phyloP scores from a whole-genome alignment of 1,284 basidiomycete genomes.

The Cryptococcus sp. region DNA sequence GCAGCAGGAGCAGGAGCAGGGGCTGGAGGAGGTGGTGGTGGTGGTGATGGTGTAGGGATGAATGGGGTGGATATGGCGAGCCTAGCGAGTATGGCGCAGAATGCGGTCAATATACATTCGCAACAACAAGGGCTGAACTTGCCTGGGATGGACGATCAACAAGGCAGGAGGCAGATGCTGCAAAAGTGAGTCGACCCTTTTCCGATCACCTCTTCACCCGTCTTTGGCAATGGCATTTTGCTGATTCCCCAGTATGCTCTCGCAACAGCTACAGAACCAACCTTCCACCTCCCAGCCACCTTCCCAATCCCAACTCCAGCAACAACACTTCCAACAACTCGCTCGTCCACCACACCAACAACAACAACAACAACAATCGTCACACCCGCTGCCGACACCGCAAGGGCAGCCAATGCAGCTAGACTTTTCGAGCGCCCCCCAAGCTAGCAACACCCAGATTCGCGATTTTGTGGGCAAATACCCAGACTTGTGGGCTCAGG shows the following conservation, averaged over 20 bases:
- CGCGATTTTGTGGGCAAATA: background rate
- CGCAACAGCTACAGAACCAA: slow-evolving; percentile 2
- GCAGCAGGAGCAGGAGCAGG: too few relatives aligned
- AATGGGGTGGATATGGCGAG: background rate
- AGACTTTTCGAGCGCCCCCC: background rate
- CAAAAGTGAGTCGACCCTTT: slow-evolving; percentile 3
- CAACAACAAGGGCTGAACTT: slow-evolving; percentile 8
- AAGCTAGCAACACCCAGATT: background rate
- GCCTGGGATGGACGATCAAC: slow-evolving; percentile 5
- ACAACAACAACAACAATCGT: background rate
- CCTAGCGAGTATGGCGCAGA: background rate
- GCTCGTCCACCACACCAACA: slow-evolving; percentile 5
- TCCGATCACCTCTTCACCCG: background rate
- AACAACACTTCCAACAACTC: background rate
- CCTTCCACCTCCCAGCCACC: slow-evolving; percentile 1
- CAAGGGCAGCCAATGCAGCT: slow-evolving; percentile 2
- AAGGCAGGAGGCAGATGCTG: slow-evolving; percentile 8
- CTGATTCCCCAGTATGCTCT: slow-evolving; percentile 9
- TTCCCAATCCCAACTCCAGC: background rate
- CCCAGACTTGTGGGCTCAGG: background rate
- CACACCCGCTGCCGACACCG: background rate
- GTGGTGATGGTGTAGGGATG: background rate
- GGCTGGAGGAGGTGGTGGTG: too few relatives aligned
- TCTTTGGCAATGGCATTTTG: background rate
- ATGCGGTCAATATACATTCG: slow-evolving; percentile 9